Percentiles rank a stretch among this genome's conserved stretches.
These are phyloP conservation scores for Melaleuca alternifolia DNA, from an alignment of 345 rosid genomes.

Conservation along the genomic window DNA sequence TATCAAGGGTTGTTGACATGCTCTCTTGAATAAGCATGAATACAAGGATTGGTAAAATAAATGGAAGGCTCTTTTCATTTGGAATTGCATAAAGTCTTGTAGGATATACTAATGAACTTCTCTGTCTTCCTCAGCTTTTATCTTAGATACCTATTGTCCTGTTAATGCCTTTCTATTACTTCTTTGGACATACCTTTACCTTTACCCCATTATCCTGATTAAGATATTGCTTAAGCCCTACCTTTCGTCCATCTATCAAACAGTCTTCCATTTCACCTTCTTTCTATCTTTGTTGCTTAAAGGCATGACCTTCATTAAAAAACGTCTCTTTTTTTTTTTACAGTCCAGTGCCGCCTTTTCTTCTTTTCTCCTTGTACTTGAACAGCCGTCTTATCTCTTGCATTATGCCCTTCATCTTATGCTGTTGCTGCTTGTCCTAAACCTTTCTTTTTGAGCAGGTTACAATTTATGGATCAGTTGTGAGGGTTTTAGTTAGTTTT, in stretches of 20 bases:
- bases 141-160: background rate
- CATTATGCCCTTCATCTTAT: background rate
- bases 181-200: background rate
- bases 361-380: background rate
- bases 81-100: background rate
- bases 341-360: background rate
- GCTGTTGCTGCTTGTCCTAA: background rate
- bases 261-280: background rate
- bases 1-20: background rate
- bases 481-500: background rate
- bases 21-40: background rate
- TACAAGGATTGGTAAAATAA: background rate
- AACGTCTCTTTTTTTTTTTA: background rate
- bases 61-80: background rate
- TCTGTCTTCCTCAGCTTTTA: background rate
- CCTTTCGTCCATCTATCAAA: background rate
- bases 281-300: background rate
- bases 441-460: background rate
- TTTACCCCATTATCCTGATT: background rate
- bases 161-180: background rate
- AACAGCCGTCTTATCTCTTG: background rate
- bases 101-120: background rate
- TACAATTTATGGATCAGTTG: background rate
- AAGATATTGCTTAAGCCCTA: background rate
- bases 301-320: background rate